A percentile compares a stretch with the other conserved stretches of the same genome.
phyloP scores from a whole-genome alignment of 202 grass and related monocot genomes.

The Panicum virgatum region DNA sequence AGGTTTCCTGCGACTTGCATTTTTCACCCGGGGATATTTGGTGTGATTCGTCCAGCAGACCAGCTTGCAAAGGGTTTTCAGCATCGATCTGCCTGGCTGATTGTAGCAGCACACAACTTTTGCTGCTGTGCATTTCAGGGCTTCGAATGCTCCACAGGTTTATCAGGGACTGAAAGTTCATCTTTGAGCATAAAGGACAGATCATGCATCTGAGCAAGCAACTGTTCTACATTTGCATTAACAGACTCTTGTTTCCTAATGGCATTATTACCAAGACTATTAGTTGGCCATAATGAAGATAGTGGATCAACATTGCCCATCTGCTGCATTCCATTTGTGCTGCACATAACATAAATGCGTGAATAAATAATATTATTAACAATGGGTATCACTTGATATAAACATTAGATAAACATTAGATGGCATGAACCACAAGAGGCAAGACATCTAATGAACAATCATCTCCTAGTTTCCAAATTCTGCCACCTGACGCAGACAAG shows the following conservation, averaged over 20 bases:
- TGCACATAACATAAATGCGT: conserved; percentile 36
- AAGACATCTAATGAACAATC: conserved; percentile 12
- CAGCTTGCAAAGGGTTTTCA: conserved; percentile 5
- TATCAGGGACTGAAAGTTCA: conserved; percentile 74
- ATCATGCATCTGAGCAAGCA: conserved; percentile 70
- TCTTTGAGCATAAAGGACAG: conserved; percentile 93
- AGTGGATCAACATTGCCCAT: conserved; percentile 40
- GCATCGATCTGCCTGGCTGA: not conserved
- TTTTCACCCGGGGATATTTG: not conserved
- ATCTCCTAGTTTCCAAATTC: conserved; percentile 3
- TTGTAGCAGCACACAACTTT: not conserved
- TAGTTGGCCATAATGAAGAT: conserved; percentile 36
- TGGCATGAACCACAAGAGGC: not conserved
- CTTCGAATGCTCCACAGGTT: conserved; percentile 35
- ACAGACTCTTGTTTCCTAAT: conserved; percentile 42
- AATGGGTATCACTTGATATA: conserved; percentile 17
- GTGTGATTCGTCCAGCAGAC: not conserved
- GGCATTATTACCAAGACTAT: conserved; percentile 31
- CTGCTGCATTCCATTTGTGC: conserved; percentile 43
- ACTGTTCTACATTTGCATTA: conserved; percentile 49
- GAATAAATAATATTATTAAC: not conserved
- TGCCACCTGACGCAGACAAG: conserved; percentile 4
- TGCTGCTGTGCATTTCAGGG: conserved; percentile 23
- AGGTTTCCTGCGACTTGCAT: not conserved
- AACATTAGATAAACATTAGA: conserved; percentile 25